Evolutionary conservation across 78 protist genomes (phyloP), one percentile per base, ranked within the genome.

Genomic region (Pelomyxa schiedti): DNA sequence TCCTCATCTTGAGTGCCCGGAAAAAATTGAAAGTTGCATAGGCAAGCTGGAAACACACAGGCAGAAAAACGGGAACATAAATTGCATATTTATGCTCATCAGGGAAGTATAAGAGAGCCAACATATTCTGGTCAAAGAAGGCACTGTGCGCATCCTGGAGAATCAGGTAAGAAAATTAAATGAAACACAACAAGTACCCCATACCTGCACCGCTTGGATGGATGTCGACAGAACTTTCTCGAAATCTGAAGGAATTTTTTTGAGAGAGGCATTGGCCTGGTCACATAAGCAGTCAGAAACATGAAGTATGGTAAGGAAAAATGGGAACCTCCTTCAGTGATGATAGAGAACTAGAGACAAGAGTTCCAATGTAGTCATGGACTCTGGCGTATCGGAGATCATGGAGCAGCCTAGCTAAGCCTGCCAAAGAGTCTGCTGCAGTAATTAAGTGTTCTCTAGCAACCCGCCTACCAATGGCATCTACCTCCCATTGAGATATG

Each of bases 81-180:
- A 89, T 82, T 24, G 93, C 93, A 30, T 77, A 83, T 40, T 89
- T 89, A 42, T 89, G 86, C 39, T 89, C 93, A 39, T 89, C 89
- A 3, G 93, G 93, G 80, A 89, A 89, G 71, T 89, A 89, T 1
- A 89, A 53, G 66, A 79, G 80, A 26, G 80, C 84, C 6, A 89
- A 58, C 87, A 89, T 84, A 72, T 77, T 66, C n/a, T 73, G 75
- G 40, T 85, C 87, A 53, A 85, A 85, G 83, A 89, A 88, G 35
- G 93, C 93, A n/a, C 52, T 30, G 30, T 85, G 86, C 1, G 89
- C 76, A 5, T 69, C 36, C 1, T 8, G 29, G 1, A 76, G 32
- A 3, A 80, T 79, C 16, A 42, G 29, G 38, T 76, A 68, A 0
- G 84, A 69, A 24, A 38, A 36, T 30, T 24, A 29, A 9, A 77